phyloP scores from a whole-genome alignment of 352 stramenopile species.

The Globisporangium iwayamae region DNA sequence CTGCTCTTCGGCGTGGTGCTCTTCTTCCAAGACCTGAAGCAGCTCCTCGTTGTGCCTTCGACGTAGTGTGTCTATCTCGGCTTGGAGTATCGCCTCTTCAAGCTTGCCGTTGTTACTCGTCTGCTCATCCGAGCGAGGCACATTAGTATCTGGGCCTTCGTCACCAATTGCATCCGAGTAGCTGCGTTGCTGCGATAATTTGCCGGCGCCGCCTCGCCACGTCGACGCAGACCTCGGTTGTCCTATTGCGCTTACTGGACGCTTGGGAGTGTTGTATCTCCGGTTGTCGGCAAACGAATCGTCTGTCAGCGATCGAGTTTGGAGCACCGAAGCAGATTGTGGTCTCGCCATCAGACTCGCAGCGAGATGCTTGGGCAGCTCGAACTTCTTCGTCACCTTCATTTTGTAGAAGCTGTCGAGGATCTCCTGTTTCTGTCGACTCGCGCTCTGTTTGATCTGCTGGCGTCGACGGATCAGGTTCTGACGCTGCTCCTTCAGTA shows the following conservation, averaged over 20 bases:
- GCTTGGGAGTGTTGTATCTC: conserved; percentile 15
- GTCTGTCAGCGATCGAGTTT: conserved; percentile 35
- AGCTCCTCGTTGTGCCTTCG: conserved; percentile 71
- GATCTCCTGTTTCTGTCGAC: conserved; percentile 66
- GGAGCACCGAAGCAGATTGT: conserved; percentile 32
- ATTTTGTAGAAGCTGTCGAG: conserved; percentile 80
- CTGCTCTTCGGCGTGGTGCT: conserved; percentile 80
- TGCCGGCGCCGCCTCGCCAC: not conserved
- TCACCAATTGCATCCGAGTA: conserved; percentile 7
- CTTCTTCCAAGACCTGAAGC: conserved; percentile 64
- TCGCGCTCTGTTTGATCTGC: conserved; percentile 60
- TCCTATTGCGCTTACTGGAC: conserved; percentile 33
- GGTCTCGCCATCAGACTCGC: conserved; percentile 27
- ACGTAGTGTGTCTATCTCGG: conserved; percentile 50
- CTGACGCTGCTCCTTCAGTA: conserved; percentile 57
- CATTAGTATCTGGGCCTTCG: conserved; percentile 18
- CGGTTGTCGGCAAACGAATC: not conserved
- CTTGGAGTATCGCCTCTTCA: conserved; percentile 19
- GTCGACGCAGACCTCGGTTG: conserved; percentile 20
- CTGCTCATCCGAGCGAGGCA: not conserved
- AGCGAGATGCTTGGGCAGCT: conserved; percentile 51
- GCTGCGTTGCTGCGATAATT: not conserved
- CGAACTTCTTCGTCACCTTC: conserved; percentile 77
- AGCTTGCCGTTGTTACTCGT: conserved; percentile 13
- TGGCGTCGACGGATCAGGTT: conserved; percentile 53